phyloP scores from a whole-genome alignment of 257 asterid species.

The Rhazya stricta region DNA sequence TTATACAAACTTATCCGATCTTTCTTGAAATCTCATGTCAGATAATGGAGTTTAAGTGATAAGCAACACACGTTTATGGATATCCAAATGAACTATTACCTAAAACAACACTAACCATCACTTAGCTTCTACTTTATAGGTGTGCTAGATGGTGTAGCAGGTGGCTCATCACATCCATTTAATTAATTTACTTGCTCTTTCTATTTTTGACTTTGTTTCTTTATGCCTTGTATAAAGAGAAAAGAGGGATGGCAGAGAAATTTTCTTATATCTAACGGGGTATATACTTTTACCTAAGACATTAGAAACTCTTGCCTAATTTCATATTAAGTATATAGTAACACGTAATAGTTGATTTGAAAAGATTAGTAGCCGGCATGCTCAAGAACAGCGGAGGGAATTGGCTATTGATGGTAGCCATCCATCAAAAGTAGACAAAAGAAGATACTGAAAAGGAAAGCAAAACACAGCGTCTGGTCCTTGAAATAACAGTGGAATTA shows the following conservation, averaged over 20 bases:
- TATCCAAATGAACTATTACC: conserved; percentile 15
- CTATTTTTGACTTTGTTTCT: not conserved
- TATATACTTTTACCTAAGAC: not conserved
- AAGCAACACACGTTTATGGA: not conserved
- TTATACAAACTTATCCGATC: conserved; percentile 14
- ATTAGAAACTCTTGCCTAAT: not conserved
- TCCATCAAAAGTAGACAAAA: not conserved
- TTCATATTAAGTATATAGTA: not conserved
- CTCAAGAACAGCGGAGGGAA: not conserved
- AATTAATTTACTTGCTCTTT: not conserved
- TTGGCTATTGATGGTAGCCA: not conserved
- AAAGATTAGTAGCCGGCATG: not conserved
- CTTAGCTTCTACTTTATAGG: conserved; percentile 24
- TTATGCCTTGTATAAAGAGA: not conserved
- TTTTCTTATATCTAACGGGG: not conserved
- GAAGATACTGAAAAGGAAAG: not conserved
- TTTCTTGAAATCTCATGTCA: conserved; percentile 10
- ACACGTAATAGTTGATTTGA: not conserved
- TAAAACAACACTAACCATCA: conserved; percentile 18
- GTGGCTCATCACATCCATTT: conserved; percentile 18
- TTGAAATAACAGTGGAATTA: not conserved
- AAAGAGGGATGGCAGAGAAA: not conserved
- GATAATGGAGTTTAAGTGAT: conserved; percentile 23
- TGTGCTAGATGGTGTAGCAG: conserved; percentile 16
- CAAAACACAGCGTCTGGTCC: not conserved